phyloP scores from a whole-genome alignment of 768 basidiomycete genomes.

The Lactarius trivialis region DNA sequence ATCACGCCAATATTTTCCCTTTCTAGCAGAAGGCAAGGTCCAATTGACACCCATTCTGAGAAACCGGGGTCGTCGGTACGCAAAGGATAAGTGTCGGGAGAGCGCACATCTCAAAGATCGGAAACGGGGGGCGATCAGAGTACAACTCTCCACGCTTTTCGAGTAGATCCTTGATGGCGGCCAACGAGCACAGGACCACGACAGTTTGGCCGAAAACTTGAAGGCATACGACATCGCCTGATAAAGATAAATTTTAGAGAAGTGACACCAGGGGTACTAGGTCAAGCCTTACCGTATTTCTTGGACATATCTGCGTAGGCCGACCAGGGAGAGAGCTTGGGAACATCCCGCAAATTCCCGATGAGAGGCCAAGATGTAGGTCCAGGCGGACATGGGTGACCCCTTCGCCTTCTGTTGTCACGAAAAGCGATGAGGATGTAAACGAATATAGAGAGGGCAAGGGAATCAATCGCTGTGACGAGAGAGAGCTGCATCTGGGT shows the following conservation, averaged over 20 bases:
- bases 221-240: not conserved
- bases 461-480: not conserved
- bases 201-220: not conserved
- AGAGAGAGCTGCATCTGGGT: not conserved
- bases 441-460: not conserved
- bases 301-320: not conserved
- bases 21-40: not conserved
- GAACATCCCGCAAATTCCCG: constrained; percentile 6
- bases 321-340: not conserved
- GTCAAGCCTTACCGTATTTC: not conserved
- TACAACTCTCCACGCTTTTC: not conserved
- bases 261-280: not conserved
- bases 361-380: not conserved
- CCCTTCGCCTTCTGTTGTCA: not conserved
- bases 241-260: not conserved
- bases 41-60: not conserved
- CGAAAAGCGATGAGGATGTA: not conserved
- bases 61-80: not conserved
- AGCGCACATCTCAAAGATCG: not conserved
- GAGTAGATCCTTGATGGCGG: not conserved
- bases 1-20: not conserved
- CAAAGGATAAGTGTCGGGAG: too few species aligned
- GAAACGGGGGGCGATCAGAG: not conserved
- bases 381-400: not conserved
- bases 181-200: not conserved